phyloP scores from a whole-genome alignment of 179 eudicot species.

The Drosera spatulata region DNA sequence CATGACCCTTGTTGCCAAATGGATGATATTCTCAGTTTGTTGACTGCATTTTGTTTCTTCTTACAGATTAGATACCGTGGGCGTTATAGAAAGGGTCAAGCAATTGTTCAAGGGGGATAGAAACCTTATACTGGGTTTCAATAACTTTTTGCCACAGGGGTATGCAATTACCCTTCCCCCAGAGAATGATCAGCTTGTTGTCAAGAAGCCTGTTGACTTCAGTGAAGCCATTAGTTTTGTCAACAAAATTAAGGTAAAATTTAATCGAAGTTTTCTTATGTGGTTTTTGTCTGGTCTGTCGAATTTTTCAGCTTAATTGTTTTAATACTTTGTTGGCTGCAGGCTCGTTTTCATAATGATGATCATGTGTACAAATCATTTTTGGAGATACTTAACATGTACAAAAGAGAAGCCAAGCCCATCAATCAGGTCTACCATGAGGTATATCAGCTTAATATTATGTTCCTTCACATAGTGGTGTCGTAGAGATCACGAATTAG shows the following conservation, averaged over 20 bases:
- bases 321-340: constrained; percentile 14
- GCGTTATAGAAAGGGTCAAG: constrained; percentile 90
- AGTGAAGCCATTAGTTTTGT: constrained; percentile 94
- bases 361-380: constrained; percentile 92
- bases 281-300: too few species aligned
- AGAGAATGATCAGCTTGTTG: constrained; percentile 64
- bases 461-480: too few species aligned
- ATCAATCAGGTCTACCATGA: constrained; percentile 85
- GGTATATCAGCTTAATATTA: constrained; percentile 18
- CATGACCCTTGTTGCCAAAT: too few species aligned
- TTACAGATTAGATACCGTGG: constrained; percentile 78
- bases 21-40: neutral
- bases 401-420: constrained; percentile 78
- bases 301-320: neutral
- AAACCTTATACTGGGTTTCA: constrained; percentile 76
- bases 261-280: neutral
- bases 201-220: constrained; percentile 81
- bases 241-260: constrained; percentile 84
- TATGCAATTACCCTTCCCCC: constrained; percentile 56
- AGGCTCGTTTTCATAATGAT: constrained; percentile 84
- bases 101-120: constrained; percentile 90
- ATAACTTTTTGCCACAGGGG: constrained; percentile 95
- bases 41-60: constrained; percentile 5
- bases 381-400: constrained; percentile 90
- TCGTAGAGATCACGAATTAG: too few species aligned